Percentiles rank a stretch among this genome's conserved stretches.
Conservation (phyloP, 2,329 filamentous ascomycete species). For the Botryotinia narcissicola region DNA sequence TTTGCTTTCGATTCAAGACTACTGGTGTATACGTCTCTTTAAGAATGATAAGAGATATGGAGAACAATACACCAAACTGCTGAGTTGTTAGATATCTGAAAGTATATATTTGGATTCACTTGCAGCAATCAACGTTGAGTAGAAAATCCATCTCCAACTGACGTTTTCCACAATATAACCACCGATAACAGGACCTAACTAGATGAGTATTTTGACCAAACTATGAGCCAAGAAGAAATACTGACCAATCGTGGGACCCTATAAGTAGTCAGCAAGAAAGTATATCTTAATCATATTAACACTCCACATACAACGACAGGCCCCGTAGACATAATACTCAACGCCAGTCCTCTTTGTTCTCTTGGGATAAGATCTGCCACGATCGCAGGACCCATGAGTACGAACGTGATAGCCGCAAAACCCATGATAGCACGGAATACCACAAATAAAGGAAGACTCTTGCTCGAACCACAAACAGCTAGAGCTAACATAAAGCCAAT, state of each 20-base stretch:
- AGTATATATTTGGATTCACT: constrained; percentile 39
- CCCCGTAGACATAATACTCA: constrained; percentile 1
- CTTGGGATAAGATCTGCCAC: constrained; percentile 5
- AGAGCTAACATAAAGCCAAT: constrained; percentile 2
- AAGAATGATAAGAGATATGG: constrained; percentile 43
- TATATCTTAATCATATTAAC: background rate
- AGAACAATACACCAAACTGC: background rate
- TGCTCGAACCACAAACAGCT: background rate
- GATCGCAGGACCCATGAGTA: constrained; percentile 4
- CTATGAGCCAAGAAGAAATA: background rate
- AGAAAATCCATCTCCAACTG: constrained; percentile 55
- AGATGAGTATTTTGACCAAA: background rate
- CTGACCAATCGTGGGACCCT: background rate
- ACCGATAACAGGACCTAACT: constrained; percentile 47
- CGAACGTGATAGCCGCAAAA: background rate
- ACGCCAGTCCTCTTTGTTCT: background rate
- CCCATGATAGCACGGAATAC: constrained; percentile 1
- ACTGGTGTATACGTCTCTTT: constrained; percentile 51
- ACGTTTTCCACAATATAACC: constrained; percentile 48
- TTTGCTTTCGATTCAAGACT: constrained; percentile 45
- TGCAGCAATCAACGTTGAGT: constrained; percentile 47
- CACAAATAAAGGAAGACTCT: background rate
- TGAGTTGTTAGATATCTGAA: background rate
- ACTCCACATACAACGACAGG: constrained; percentile 6
- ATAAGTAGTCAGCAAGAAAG: background rate